A percentile compares a stretch with the other conserved stretches of the same genome.
Evolutionary conservation across 176 grass and related monocot genomes (phyloP).

Genomic region (Phoenix roebelenii): DNA sequence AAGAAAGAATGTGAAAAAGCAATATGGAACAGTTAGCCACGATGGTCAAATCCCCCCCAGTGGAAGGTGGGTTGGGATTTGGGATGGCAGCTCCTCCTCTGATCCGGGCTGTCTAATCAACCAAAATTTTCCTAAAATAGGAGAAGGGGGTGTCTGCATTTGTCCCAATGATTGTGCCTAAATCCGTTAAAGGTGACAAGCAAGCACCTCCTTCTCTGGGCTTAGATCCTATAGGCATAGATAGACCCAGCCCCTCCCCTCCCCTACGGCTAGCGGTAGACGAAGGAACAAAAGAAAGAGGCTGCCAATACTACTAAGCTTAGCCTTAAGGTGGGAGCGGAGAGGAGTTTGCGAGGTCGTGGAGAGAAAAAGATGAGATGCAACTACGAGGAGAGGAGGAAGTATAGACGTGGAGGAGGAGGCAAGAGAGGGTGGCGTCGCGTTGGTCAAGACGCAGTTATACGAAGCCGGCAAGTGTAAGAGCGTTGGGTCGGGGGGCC

Average conservation of each 20-base stretch:
- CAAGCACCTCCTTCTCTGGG: not conserved
- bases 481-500: conserved; percentile 12
- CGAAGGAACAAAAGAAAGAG: too few relatives aligned
- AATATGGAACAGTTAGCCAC: not conserved
- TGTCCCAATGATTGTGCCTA: conserved; percentile 68
- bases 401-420: not conserved
- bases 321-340: too few relatives aligned
- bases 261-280: too few relatives aligned
- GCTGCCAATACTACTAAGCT: too few relatives aligned
- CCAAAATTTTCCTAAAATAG: conserved; percentile 36
- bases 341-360: too few relatives aligned
- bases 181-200: conserved; percentile 42
- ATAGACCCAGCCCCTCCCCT: too few relatives aligned
- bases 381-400: not conserved
- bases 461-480: conserved; percentile 32
- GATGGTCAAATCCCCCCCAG: not conserved
- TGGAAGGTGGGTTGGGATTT: conserved; percentile 1
- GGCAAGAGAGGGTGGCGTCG: not conserved
- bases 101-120: conserved; percentile 10
- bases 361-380: too few relatives aligned
- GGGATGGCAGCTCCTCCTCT: not conserved
- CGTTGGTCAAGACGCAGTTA: conserved; percentile 22
- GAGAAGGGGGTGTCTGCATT: conserved; percentile 43
- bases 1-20: not conserved
- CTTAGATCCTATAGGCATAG: not conserved